These are phyloP conservation scores for Auxenochlorella pyrenoidosa DNA, from an alignment of 139 green algal genomes.

Conservation along the genomic window DNA sequence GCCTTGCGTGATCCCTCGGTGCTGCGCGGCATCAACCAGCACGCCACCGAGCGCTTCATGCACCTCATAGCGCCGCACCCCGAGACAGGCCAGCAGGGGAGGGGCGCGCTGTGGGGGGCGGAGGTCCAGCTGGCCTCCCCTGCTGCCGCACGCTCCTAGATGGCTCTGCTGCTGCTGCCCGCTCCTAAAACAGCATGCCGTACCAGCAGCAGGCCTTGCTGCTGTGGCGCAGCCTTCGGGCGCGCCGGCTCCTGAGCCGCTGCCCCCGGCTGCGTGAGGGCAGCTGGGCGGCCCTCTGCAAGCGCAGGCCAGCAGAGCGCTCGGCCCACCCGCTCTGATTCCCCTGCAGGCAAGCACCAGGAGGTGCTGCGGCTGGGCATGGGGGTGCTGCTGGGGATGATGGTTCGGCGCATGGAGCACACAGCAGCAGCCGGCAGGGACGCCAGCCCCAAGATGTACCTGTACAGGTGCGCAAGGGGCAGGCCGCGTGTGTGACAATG, in stretches of 20 bases:
- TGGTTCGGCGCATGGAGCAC: slow-evolving; percentile 68
- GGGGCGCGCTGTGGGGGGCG: no score
- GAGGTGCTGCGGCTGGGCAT: slow-evolving; percentile 71
- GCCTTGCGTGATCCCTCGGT: slow-evolving; percentile 12
- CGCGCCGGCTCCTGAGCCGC: no score
- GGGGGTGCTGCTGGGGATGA: slow-evolving; percentile 61
- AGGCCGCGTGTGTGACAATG: background rate
- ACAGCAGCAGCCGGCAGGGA: background rate
- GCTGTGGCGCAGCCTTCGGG: background rate
- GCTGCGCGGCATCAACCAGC: slow-evolving; percentile 32
- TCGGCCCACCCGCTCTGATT: background rate
- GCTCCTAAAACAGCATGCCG: no score
- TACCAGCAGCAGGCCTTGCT: no score
- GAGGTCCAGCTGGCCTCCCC: no score
- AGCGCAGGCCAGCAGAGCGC: background rate
- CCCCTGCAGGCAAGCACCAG: slow-evolving; percentile 42
- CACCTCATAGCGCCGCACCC: slow-evolving; percentile 56
- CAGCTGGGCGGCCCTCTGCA: background rate
- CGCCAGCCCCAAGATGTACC: slow-evolving; percentile 50
- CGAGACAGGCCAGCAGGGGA: background rate
- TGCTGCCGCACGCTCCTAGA: no score
- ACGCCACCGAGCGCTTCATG: slow-evolving; percentile 68
- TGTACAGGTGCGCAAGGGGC: slow-evolving; percentile 50
- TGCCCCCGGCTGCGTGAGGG: no score
- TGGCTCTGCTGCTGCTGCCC: no score